Base-by-base conservation (phyloP, 768 basidiomycete species). In the Agrocybe praecox region DNA sequence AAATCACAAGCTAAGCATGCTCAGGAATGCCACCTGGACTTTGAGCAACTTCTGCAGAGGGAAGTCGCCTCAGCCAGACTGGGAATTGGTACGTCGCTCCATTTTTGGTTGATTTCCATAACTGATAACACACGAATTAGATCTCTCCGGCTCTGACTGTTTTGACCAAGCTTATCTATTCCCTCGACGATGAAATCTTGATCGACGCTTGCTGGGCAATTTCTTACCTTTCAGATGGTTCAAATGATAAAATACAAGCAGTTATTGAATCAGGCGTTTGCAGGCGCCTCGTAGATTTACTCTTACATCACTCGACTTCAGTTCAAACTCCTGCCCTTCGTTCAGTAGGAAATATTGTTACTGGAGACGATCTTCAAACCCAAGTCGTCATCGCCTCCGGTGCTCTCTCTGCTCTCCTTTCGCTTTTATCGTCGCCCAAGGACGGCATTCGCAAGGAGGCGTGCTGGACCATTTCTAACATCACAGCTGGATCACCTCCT, bases 121-220 rank as follows among this genome's bases (percentile, higher is more conserved):
- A 53, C 56, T 65, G n/a, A 65, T 58, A 34, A 32, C 18, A 58
- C 36, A 40, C 5, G 12, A n/a, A 40, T n/a, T 12, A 40, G 96
- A 98, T 99, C 68, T 94, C 94, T 8, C 97, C 97, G 18, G 96
- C 97, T 43, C 79, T 99, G 53, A 91, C 92, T n/a, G 92, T 97
- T 55, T 80, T 99, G 62, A 97, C 96, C 53, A 99, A 99, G 75
- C 77, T 99, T 65, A 98, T 99, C 74, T 98, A 98, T 76, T 98
- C 96, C 26, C 83, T 98, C 67, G 97, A 99, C 70, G 97, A 98
- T 67, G 97, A 99, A 75, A 98, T 98, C 64, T 78, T 99, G 67
- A 99, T 99, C 68, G 97, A 99, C 72, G 97, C 97, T 14, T 99
- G 97, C 81, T 99, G 97, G 97, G 97, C 97, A 23, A 96, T 99